These are phyloP conservation scores for Auricularia heimuer DNA, from an alignment of 768 basidiomycete species.

Conservation along the genomic window DNA sequence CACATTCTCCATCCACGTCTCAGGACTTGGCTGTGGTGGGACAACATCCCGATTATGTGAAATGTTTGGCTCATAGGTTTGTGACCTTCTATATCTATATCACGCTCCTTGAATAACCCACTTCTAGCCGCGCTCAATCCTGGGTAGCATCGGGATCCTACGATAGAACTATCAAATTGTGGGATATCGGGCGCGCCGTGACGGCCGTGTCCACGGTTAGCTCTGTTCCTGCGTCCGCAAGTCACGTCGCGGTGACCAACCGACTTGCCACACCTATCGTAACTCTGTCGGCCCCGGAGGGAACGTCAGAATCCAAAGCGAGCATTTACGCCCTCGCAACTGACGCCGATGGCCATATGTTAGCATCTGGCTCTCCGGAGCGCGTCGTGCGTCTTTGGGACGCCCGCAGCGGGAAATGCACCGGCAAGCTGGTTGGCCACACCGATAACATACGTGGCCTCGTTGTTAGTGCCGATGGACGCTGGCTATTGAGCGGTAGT, in stretches of 20 bases:
- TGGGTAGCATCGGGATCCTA: conserved; percentile 94
- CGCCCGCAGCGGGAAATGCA: conserved; percentile 72
- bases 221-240: not conserved
- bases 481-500: conserved; percentile 83
- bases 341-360: conserved; percentile 67
- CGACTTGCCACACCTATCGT: conserved; percentile 38
- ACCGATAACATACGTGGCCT: conserved; percentile 94
- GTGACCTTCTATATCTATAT: conserved; percentile 9
- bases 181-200: conserved; percentile 60
- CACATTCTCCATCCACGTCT: conserved; percentile 50
- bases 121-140: conserved; percentile 56
- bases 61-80: conserved; percentile 67
- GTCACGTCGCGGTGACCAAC: not conserved
- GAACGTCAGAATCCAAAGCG: conserved; percentile 49
- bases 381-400: conserved; percentile 90
- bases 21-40: conserved; percentile 59
- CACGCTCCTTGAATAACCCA: not conserved
- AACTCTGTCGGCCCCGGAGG: conserved; percentile 59
- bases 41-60: conserved; percentile 76
- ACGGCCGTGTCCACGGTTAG: conserved; percentile 12
- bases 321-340: conserved; percentile 65
- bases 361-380: conserved; percentile 89
- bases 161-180: conserved; percentile 87
- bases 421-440: conserved; percentile 85
- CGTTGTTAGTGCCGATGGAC: conserved; percentile 79